Percentiles rank a stretch among this genome's conserved stretches.
Conservation (phyloP, 257 asterid species). For the Euphrasia confusa region DNA sequence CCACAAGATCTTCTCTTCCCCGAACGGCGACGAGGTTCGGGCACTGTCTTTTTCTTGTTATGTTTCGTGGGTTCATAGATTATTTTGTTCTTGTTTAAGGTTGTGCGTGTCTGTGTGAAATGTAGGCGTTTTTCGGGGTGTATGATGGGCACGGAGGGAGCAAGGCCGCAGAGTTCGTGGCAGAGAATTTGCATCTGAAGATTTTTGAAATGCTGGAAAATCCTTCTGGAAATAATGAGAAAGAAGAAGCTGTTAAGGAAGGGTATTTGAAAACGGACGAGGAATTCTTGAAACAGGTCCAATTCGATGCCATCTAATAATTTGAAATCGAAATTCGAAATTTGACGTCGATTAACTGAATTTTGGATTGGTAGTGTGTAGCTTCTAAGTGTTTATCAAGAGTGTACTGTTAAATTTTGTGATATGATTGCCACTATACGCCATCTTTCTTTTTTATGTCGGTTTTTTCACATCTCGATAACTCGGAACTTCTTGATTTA, state of each 20-base stretch:
- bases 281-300: slow-evolving; percentile 79
- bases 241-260: slow-evolving; percentile 55
- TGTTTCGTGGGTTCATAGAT: too few species aligned
- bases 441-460: too few species aligned
- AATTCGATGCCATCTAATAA: not conserved
- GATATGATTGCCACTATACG: too few species aligned
- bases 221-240: slow-evolving; percentile 35
- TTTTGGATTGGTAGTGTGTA: too few species aligned
- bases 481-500: not conserved
- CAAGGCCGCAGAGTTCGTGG: slow-evolving; percentile 73
- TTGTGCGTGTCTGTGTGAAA: not conserved
- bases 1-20: slow-evolving; percentile 45
- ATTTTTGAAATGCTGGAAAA: slow-evolving; percentile 47
- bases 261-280: slow-evolving; percentile 77
- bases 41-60: too few species aligned
- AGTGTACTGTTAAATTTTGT: not conserved
- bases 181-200: slow-evolving; percentile 69
- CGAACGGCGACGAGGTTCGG: slow-evolving; percentile 46
- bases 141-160: slow-evolving; percentile 98
- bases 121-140: slow-evolving; percentile 82
- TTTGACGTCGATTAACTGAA: not conserved
- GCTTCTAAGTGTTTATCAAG: not conserved
- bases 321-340: not conserved
- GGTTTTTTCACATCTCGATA: not conserved
- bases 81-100: too few species aligned